Evolutionary conservation across 148 eudicot species (phyloP), one percentile per base, ranked within the genome.

Genomic region (Camellia japonica): DNA sequence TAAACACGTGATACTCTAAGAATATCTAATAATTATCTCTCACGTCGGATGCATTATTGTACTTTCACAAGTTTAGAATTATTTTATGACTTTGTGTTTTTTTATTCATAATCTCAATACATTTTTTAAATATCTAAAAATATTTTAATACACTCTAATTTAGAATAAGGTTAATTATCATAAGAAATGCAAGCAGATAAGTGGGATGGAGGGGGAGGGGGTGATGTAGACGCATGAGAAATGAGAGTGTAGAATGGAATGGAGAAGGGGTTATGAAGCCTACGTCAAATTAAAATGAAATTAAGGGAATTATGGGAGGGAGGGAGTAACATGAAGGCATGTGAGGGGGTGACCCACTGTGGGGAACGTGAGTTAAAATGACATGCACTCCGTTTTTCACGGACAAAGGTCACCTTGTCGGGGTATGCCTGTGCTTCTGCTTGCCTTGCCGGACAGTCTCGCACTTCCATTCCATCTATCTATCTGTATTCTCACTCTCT

Each of bases 401-500:
- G 95, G 87, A 84, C 85, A 85, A 64, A 87, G 90, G 91, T 87
- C 80, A 78, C 85, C 68, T 71, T 91, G 95, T 87, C 91, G 88
- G 87, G 70, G 75, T 55, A 76, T 75, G 49, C 8, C 42, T 14
- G 30, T 64, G 69, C 20, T 65, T 14, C 81, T 18, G 80, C 47
- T 30, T 30, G 1, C 38, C 38, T 30, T 30, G 38, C 38, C 38
- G 38, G 38, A 30, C 38, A 30, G 38, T 30, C 38, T 30, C 38
- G 30, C 30, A 30, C 38, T 30, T 30, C 38, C 38, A 30, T 30
- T 30, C 38, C 38, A 30, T 30, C 38, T 78, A 52, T 76, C 67
- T 74, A 46, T 30, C 30, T 79, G 41, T 43, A 20, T 5, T 14
- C 11, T 15, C 12, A 30, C 56, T 7, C 63, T 8, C 16, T 38